Conservation (phyloP, 2,329 filamentous ascomycete species). For the Beauveria pseudobassiana region DNA sequence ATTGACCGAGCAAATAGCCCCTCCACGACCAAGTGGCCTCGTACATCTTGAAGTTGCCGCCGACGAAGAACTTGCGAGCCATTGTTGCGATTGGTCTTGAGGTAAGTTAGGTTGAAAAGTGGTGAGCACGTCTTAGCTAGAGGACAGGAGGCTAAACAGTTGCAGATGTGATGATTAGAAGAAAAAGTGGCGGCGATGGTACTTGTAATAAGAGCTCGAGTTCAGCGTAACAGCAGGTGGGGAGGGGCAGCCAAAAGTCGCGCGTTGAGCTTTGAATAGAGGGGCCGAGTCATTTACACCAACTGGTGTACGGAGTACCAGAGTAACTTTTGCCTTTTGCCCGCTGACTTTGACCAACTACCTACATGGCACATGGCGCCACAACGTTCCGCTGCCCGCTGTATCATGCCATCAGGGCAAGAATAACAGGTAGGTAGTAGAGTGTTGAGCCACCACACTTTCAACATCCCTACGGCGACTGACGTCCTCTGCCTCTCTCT, state of each 20-base stretch:
- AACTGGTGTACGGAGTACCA: no score
- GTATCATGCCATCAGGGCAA: no score
- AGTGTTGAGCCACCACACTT: no score
- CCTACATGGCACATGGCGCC: no score
- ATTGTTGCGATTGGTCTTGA: conserved; percentile 49
- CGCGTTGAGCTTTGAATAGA: conserved; percentile 2
- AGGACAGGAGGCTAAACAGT: background rate
- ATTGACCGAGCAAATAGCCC: background rate
- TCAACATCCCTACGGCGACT: no score
- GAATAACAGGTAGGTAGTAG: no score
- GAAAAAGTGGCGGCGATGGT: background rate
- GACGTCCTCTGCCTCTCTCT: no score
- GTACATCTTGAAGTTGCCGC: conserved; percentile 99
- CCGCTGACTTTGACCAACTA: no score
- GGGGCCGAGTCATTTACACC: no score
- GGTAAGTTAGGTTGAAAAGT: conserved; percentile 1
- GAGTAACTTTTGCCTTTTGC: no score
- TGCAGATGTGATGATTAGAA: background rate
- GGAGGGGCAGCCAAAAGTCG: conserved; percentile 8
- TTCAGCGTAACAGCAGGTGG: background rate
- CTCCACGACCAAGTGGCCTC: conserved; percentile 22
- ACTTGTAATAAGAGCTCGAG: background rate
- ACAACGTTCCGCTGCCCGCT: no score
- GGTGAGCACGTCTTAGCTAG: background rate
- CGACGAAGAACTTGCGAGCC: conserved; percentile 95